Evolutionary conservation across 306 rosid genomes (phyloP).

Genomic region (Urtica urens): DNA sequence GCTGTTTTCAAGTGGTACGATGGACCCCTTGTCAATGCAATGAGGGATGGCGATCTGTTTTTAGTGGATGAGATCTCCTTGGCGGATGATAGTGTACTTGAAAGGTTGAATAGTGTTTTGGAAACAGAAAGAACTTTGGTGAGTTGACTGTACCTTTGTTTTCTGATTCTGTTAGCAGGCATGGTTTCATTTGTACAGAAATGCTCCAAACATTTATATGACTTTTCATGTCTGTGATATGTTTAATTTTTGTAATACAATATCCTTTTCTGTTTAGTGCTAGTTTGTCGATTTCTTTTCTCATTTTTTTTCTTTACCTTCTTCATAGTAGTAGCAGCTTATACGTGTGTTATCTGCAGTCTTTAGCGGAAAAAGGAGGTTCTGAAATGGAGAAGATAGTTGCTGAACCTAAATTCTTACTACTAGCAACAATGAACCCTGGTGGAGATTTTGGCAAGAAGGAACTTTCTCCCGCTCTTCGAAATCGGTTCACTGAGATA

Average conservation of each 20-base stretch:
- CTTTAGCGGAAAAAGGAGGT: slow-evolving; percentile 92
- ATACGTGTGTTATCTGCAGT: slow-evolving; percentile 29
- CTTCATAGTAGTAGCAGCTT: too few species aligned
- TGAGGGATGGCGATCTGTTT: slow-evolving; percentile 77
- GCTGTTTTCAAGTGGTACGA: slow-evolving; percentile 87
- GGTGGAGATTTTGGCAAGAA: slow-evolving; percentile 98
- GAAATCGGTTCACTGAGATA: slow-evolving; percentile 95
- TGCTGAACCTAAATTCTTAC: slow-evolving; percentile 59
- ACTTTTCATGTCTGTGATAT: neutral
- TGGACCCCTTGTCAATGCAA: slow-evolving; percentile 87
- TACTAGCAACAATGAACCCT: slow-evolving; percentile 97
- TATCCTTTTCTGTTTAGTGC: neutral
- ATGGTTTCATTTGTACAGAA: neutral
- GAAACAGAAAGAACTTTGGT: slow-evolving; percentile 89
- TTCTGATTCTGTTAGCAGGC: slow-evolving; percentile 6
- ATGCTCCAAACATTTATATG: neutral
- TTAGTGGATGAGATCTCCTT: slow-evolving; percentile 89
- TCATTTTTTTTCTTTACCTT: too few species aligned
- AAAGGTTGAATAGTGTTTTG: slow-evolving; percentile 88
- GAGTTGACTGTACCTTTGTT: slow-evolving; percentile 14
- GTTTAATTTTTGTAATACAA: neutral
- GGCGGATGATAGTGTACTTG: slow-evolving; percentile 98
- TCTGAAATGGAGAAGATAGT: slow-evolving; percentile 53
- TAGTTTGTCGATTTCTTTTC: neutral
- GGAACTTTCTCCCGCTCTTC: slow-evolving; percentile 77